Percentiles rank a stretch among this genome's conserved stretches.
Evolutionary conservation across 1,284 basidiomycete genomes (phyloP).

Genomic region (Tremellales sp.): DNA sequence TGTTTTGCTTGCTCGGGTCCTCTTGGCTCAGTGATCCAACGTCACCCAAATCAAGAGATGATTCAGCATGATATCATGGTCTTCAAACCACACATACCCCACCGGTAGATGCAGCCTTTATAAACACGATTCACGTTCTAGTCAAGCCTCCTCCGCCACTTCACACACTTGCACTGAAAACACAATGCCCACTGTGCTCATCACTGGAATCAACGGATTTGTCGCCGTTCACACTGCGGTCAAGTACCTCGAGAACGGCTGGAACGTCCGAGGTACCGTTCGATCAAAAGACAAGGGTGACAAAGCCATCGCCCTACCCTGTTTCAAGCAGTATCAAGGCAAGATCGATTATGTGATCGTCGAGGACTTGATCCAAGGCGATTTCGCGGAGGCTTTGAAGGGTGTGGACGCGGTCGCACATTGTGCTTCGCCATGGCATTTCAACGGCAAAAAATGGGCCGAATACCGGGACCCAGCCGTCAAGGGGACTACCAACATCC

Average conservation of each 20-base stretch:
- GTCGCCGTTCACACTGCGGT: conserved; percentile 30
- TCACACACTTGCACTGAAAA: no score
- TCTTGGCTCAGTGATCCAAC: no score
- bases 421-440: conserved; percentile 23
- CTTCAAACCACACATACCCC: no score
- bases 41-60: no score
- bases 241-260: conserved; percentile 25
- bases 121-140: no score
- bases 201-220: conserved; percentile 36
- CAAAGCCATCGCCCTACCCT: conserved; percentile 19
- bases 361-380: conserved; percentile 32
- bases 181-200: conserved; percentile 17
- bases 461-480: conserved; percentile 52
- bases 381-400: conserved; percentile 38
- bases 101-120: no score
- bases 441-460: conserved; percentile 19
- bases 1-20: no score
- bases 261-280: conserved; percentile 44
- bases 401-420: conserved; percentile 26
- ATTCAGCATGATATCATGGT: background rate
- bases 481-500: conserved; percentile 49
- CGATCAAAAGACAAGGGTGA: conserved; percentile 42
- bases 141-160: no score
- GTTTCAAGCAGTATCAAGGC: conserved; percentile 11
- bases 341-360: conserved; percentile 32